phyloP scores from a whole-genome alignment of 768 basidiomycete species.

The Mycena albidolilacea region DNA sequence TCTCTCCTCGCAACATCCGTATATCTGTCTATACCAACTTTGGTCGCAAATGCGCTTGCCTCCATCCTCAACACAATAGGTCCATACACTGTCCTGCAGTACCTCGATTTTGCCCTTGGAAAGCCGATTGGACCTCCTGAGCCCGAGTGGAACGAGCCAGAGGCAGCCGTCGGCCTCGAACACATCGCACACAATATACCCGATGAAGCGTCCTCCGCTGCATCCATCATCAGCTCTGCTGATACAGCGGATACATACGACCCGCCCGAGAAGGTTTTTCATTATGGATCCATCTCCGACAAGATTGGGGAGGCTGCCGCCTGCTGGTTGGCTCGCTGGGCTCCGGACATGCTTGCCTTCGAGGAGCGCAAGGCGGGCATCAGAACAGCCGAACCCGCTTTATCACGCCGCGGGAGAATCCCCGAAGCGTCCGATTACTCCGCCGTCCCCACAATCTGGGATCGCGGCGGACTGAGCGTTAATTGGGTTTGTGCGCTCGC shows the following conservation, averaged over 20 bases:
- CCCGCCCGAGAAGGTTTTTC: slow-evolving; percentile 60
- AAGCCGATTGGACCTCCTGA: slow-evolving; percentile 65
- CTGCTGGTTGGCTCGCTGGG: slow-evolving; percentile 93
- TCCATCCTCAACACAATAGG: slow-evolving; percentile 82
- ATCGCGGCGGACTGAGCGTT: slow-evolving; percentile 80
- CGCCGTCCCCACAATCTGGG: slow-evolving; percentile 74
- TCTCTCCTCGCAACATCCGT: slow-evolving; percentile 90
- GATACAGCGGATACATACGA: slow-evolving; percentile 31
- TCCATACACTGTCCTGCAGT: slow-evolving; percentile 81
- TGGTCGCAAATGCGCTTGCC: slow-evolving; percentile 83
- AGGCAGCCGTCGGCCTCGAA: slow-evolving; percentile 82
- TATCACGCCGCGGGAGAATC: slow-evolving; percentile 41
- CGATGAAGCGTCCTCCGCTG: slow-evolving; percentile 46
- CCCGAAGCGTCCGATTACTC: slow-evolving; percentile 40
- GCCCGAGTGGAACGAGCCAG: slow-evolving; percentile 58
- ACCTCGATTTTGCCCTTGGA: slow-evolving; percentile 88
- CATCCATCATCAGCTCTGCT: slow-evolving; percentile 29
- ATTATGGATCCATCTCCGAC: slow-evolving; percentile 91
- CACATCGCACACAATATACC: slow-evolving; percentile 67
- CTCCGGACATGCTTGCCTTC: slow-evolving; percentile 77
- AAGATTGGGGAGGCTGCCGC: slow-evolving; percentile 93
- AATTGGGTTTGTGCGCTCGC: slow-evolving; percentile 82
- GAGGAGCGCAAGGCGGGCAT: slow-evolving; percentile 62
- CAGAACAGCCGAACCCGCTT: not conserved
- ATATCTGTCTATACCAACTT: slow-evolving; percentile 85